Evolutionary conservation across 2,329 filamentous ascomycete species (phyloP).

Genomic region (Verticillium nonalfalfae): DNA sequence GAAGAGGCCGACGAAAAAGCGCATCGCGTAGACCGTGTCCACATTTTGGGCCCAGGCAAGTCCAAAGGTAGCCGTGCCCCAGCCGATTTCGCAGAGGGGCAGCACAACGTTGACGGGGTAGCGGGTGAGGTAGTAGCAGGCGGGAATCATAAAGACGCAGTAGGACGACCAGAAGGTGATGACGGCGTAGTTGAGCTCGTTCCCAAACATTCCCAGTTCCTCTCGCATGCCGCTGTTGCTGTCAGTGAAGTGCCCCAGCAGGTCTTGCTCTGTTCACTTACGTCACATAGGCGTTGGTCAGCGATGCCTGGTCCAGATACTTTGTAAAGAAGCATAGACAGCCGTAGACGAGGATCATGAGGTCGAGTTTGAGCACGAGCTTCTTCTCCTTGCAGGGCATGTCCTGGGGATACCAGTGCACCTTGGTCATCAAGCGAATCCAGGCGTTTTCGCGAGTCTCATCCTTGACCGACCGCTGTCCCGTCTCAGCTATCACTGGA

Average conservation of each 20-base stretch:
- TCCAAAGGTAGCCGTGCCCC: constrained; percentile 21
- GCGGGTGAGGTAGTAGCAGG: constrained; percentile 28
- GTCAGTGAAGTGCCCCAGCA: neutral
- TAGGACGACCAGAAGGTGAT: constrained; percentile 28
- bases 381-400: constrained; percentile 24
- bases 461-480: neutral
- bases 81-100: constrained; percentile 21
- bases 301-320: constrained; percentile 27
- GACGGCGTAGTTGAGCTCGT: constrained; percentile 24
- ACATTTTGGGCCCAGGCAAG: constrained; percentile 22
- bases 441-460: constrained; percentile 13
- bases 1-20: constrained; percentile 42
- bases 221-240: constrained; percentile 28
- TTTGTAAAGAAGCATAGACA: constrained; percentile 33
- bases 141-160: constrained; percentile 31
- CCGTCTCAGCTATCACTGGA: neutral
- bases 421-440: constrained; percentile 18
- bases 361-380: constrained; percentile 27
- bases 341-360: constrained; percentile 28
- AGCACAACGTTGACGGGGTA: constrained; percentile 27
- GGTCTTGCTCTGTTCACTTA: constrained; percentile 5
- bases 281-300: constrained; percentile 30
- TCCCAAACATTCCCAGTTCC: constrained; percentile 22
- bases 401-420: constrained; percentile 25
- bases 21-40: constrained; percentile 25